Evolutionary conservation across 495 filamentous ascomycete species (phyloP).

Genomic region (Penicillium paxilli): DNA sequence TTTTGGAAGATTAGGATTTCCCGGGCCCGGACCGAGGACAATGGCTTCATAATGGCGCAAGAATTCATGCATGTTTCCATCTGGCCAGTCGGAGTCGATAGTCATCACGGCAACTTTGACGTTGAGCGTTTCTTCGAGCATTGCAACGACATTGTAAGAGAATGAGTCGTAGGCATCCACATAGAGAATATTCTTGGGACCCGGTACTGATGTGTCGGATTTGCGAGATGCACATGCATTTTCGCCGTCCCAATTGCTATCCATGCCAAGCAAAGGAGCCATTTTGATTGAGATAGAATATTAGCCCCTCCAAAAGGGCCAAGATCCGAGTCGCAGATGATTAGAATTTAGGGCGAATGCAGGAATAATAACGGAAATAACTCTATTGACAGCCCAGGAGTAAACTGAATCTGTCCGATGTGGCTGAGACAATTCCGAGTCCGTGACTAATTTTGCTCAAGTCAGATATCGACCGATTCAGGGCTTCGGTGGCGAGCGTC

Average conservation of each 20-base stretch:
- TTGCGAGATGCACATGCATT: not conserved
- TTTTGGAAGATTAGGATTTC: constrained; percentile 53
- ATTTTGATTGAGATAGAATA: constrained; percentile 21
- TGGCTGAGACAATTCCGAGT: too few species aligned
- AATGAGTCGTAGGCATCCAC: constrained; percentile 96
- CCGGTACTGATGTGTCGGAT: not conserved
- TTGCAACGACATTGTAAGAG: constrained; percentile 85
- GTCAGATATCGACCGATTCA: constrained; percentile 7
- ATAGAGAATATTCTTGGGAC: constrained; percentile 65
- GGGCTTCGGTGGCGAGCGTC: constrained; percentile 8
- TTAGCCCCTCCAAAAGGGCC: not conserved
- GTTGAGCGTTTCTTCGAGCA: constrained; percentile 64
- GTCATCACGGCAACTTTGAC: constrained; percentile 69
- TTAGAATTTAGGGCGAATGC: not conserved
- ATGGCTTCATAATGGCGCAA: constrained; percentile 70
- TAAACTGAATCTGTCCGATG: too few species aligned
- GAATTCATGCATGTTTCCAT: constrained; percentile 43
- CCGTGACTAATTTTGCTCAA: constrained; percentile 1
- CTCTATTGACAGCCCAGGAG: too few species aligned
- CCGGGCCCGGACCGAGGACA: constrained; percentile 79
- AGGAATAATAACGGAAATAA: not conserved
- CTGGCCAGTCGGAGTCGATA: constrained; percentile 61
- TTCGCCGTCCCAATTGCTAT: constrained; percentile 20
- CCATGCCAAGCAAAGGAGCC: constrained; percentile 35
- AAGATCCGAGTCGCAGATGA: too few species aligned